These are phyloP conservation scores for Diutina neorugosa DNA, from an alignment of 1,139 yeast species.

Conservation along the genomic window DNA sequence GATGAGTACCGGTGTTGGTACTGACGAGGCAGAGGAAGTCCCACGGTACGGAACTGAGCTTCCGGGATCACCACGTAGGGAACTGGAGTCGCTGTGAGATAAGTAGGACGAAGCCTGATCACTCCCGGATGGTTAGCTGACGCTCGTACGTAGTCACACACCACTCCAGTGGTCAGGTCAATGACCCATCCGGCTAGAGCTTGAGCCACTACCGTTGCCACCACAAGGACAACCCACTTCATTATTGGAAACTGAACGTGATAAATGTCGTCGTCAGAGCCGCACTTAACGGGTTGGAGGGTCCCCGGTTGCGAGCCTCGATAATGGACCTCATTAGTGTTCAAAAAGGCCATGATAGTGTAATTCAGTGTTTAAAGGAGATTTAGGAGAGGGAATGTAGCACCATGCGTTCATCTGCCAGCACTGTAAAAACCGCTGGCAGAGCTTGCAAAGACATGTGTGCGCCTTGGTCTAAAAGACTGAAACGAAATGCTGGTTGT, in stretches of 20 bases:
- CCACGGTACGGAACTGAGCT: not conserved
- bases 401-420: conserved; percentile 35
- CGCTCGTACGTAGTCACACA: not conserved
- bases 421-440: conserved; percentile 10
- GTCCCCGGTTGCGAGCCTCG: too few species aligned
- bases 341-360: too few species aligned
- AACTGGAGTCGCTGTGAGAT: not conserved
- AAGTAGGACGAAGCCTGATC: not conserved
- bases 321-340: too few species aligned
- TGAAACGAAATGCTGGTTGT: conserved; percentile 65
- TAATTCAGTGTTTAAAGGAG: too few species aligned
- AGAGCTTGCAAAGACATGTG: conserved; percentile 14
- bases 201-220: not conserved
- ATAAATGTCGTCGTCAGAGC: too few species aligned
- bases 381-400: conserved; percentile 19
- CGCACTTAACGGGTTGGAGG: not conserved
- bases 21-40: not conserved
- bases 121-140: not conserved
- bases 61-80: not conserved
- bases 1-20: not conserved
- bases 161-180: not conserved
- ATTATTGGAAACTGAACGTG: too few species aligned
- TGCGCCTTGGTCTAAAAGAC: conserved; percentile 50
- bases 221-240: not conserved
- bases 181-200: not conserved